Evolutionary conservation across 2,329 filamentous ascomycete genomes (phyloP).

Genomic region (Colletotrichum chlorophyti): DNA sequence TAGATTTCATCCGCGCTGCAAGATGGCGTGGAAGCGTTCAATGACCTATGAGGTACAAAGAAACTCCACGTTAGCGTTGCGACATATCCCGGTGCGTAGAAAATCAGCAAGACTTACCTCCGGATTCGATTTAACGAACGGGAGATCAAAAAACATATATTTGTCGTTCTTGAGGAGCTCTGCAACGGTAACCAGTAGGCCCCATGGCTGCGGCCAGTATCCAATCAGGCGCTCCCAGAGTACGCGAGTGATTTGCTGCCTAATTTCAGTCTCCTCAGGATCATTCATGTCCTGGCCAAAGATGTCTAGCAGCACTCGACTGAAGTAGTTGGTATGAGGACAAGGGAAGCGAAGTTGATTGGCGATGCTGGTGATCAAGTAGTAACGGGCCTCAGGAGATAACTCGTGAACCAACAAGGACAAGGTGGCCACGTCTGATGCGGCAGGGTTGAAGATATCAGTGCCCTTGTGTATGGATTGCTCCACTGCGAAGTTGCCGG

Average conservation of each 20-base stretch:
- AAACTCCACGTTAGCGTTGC: neutral
- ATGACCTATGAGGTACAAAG: slow-evolving; percentile 25
- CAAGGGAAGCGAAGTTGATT: slow-evolving; percentile 94
- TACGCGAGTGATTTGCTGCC: slow-evolving; percentile 89
- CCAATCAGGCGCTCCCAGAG: slow-evolving; percentile 87
- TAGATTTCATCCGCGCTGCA: slow-evolving; percentile 7
- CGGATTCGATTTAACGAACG: slow-evolving; percentile 88
- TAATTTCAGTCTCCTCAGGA: slow-evolving; percentile 80
- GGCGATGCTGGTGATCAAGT: slow-evolving; percentile 81
- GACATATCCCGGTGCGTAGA: too few species aligned
- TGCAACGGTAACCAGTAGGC: slow-evolving; percentile 83
- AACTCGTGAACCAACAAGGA: slow-evolving; percentile 79
- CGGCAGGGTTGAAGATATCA: slow-evolving; percentile 68
- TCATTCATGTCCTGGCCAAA: slow-evolving; percentile 79
- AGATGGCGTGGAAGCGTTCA: slow-evolving; percentile 29
- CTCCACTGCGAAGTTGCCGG: slow-evolving; percentile 76
- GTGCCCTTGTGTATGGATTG: slow-evolving; percentile 64
- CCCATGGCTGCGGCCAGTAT: slow-evolving; percentile 95
- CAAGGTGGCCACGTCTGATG: slow-evolving; percentile 74
- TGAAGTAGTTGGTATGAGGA: slow-evolving; percentile 91
- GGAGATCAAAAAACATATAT: slow-evolving; percentile 90
- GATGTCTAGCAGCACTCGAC: slow-evolving; percentile 81
- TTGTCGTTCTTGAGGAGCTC: slow-evolving; percentile 92
- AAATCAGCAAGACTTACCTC: slow-evolving; percentile 65
- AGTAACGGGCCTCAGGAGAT: slow-evolving; percentile 80